These are phyloP conservation scores for Hysterium pulicare DNA, from an alignment of 2,329 filamentous ascomycete species.

Conservation along the genomic window DNA sequence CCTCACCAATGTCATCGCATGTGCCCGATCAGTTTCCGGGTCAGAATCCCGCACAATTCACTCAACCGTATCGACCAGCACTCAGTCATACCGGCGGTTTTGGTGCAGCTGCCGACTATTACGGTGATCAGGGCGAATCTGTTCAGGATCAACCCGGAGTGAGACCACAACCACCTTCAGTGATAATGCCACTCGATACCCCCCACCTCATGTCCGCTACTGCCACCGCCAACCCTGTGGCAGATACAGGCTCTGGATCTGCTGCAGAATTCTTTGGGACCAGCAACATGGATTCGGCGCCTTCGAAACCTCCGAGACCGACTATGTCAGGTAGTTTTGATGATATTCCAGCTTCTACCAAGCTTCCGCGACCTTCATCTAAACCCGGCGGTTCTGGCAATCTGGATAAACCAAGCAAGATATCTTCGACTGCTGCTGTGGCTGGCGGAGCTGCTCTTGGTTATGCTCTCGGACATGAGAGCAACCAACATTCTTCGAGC, in stretches of 20 bases:
- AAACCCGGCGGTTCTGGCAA: slow-evolving; percentile 23
- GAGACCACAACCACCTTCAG: slow-evolving; percentile 49
- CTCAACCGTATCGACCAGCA: slow-evolving; percentile 46
- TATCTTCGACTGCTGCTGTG: slow-evolving; percentile 33
- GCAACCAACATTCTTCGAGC: slow-evolving; percentile 15
- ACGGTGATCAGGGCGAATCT: slow-evolving; percentile 60
- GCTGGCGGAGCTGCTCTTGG: slow-evolving; percentile 42
- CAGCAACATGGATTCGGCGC: slow-evolving; percentile 19
- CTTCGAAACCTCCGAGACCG: slow-evolving; percentile 36
- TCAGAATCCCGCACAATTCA: slow-evolving; percentile 48
- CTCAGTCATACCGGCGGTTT: slow-evolving; percentile 36
- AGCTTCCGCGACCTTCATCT: slow-evolving; percentile 27
- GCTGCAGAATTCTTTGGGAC: slow-evolving; percentile 56
- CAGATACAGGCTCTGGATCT: slow-evolving; percentile 59
- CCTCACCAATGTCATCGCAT: slow-evolving; percentile 44
- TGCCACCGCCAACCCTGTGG: slow-evolving; percentile 49
- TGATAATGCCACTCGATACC: slow-evolving; percentile 52
- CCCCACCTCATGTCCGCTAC: slow-evolving; percentile 56
- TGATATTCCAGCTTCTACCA: slow-evolving; percentile 25
- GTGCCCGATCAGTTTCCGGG: slow-evolving; percentile 58
- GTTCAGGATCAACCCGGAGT: slow-evolving; percentile 59
- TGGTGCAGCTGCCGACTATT: slow-evolving; percentile 60
- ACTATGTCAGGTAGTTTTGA: slow-evolving; percentile 38
- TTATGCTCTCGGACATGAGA: slow-evolving; percentile 36
- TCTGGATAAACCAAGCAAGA: slow-evolving; percentile 29